Evolutionary conservation across 345 rosid species (phyloP).

Genomic region (Rhodamnia argentea): DNA sequence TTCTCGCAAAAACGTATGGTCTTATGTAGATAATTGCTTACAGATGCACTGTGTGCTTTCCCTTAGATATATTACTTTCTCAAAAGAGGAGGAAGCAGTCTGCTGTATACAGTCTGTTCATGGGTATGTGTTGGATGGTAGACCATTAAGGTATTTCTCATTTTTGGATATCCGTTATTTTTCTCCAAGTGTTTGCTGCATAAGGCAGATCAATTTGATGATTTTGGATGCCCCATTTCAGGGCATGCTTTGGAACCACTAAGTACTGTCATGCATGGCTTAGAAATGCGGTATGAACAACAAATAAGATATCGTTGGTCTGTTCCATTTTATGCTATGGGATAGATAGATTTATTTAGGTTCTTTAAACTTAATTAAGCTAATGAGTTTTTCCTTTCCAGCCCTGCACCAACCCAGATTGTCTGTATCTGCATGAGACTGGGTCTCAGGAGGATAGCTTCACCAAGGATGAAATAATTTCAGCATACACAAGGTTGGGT

Average conservation of each 20-base stretch:
- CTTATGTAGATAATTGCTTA: neutral
- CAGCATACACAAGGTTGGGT: conserved; percentile 70
- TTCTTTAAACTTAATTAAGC: neutral
- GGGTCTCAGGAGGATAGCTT: conserved; percentile 93
- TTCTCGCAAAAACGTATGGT: neutral
- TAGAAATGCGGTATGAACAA: conserved; percentile 61
- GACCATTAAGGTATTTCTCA: conserved; percentile 29
- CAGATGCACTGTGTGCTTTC: neutral
- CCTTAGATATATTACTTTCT: conserved; percentile 70
- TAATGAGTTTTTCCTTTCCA: conserved; percentile 18
- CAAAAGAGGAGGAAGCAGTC: conserved; percentile 83
- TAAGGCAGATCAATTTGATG: neutral
- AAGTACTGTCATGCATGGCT: conserved; percentile 99
- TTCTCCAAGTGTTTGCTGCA: neutral
- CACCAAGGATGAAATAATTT: conserved; percentile 84
- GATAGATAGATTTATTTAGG: neutral
- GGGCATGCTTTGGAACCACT: conserved; percentile 96
- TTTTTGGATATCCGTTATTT: neutral
- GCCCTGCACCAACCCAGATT: conserved; percentile 94
- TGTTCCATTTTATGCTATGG: neutral
- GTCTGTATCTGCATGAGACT: conserved; percentile 88
- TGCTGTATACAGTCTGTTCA: conserved; percentile 90
- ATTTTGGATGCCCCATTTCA: conserved; percentile 8
- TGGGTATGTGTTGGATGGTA: conserved; percentile 83
- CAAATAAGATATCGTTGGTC: neutral